These are phyloP conservation scores for Kodamaea anthophila DNA, from an alignment of 1,139 yeast genomes.

Conservation along the genomic window DNA sequence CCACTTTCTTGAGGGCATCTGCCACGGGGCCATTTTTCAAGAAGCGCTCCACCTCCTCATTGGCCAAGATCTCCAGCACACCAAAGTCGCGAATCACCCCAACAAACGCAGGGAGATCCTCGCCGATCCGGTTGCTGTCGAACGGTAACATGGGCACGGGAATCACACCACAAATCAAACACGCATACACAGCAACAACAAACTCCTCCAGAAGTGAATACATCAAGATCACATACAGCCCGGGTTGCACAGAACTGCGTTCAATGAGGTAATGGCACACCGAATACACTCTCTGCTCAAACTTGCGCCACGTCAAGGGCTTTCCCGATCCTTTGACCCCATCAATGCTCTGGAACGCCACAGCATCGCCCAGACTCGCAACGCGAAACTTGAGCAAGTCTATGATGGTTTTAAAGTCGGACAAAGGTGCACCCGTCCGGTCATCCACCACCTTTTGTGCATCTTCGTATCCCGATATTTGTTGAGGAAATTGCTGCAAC, in stretches of 20 bases:
- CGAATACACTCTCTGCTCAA: conserved; percentile 72
- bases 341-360: conserved; percentile 71
- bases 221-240: conserved; percentile 73
- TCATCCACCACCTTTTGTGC: conserved; percentile 72
- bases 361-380: conserved; percentile 65
- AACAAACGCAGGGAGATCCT: conserved; percentile 67
- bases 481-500: conserved; percentile 39
- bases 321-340: conserved; percentile 46
- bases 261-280: conserved; percentile 55
- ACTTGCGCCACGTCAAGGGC: conserved; percentile 76
- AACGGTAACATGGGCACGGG: conserved; percentile 79
- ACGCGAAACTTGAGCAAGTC: conserved; percentile 80
- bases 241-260: conserved; percentile 51
- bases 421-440: conserved; percentile 64
- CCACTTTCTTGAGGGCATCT: conserved; percentile 53
- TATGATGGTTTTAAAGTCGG: conserved; percentile 65
- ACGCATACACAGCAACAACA: conserved; percentile 77
- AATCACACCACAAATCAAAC: conserved; percentile 73
- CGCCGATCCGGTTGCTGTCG: conserved; percentile 62
- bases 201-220: conserved; percentile 86
- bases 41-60: conserved; percentile 67
- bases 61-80: conserved; percentile 68
- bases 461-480: conserved; percentile 69
- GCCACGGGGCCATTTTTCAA: conserved; percentile 66
- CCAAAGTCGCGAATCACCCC: conserved; percentile 65